Conservation (phyloP, 2,329 filamentous ascomycete genomes). For the Xylaria sp. region DNA sequence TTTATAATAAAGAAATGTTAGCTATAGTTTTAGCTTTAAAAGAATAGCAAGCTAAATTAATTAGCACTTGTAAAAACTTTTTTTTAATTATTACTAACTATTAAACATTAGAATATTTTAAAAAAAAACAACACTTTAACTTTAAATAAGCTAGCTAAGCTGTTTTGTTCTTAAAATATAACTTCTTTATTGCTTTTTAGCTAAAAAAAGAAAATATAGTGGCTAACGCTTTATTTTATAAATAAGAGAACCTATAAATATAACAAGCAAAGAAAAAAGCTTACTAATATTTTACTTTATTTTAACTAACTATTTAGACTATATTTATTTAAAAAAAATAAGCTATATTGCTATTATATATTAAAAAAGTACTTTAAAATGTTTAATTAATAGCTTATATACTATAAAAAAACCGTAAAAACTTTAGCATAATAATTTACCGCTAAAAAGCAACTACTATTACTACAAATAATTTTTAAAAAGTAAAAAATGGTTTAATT, state of each 20-base stretch:
- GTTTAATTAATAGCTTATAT: too few relatives aligned
- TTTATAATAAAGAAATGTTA: neutral
- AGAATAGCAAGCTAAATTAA: neutral
- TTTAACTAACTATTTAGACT: neutral
- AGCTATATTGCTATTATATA: neutral
- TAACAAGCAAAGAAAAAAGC: neutral
- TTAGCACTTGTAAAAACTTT: neutral
- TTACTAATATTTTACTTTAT: neutral
- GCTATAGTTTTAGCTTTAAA: neutral
- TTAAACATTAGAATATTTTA: neutral
- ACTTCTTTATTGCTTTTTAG: neutral
- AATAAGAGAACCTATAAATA: neutral
- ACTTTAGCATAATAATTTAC: too few relatives aligned
- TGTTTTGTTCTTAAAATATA: neutral
- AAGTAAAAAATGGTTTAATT: too few relatives aligned
- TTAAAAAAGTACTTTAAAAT: too few relatives aligned
- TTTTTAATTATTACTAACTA: neutral
- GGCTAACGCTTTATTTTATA: neutral
- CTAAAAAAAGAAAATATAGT: neutral
- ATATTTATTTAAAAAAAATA: too few relatives aligned
- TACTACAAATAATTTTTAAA: too few relatives aligned
- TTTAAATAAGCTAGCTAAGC: neutral
- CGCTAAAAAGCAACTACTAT: too few relatives aligned
- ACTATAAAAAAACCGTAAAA: neutral
- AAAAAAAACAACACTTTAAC: neutral